Percentiles rank a stretch among this genome's conserved stretches.
Conservation (phyloP, 768 basidiomycete species). For the Ramaria rubella region DNA sequence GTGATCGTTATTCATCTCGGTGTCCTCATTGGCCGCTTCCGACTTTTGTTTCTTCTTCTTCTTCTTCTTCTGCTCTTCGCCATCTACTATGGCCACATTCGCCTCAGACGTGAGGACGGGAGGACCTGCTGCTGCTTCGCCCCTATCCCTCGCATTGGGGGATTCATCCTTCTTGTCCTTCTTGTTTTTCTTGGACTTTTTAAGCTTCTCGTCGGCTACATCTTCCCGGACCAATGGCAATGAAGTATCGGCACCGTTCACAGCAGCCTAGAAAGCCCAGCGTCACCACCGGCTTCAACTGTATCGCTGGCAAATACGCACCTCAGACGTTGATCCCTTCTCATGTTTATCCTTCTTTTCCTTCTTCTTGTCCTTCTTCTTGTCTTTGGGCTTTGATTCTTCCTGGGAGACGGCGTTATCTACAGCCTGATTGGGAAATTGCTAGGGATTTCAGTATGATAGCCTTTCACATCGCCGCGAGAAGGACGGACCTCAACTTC, state of each 20-base stretch:
- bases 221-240: background rate
- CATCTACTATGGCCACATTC: background rate
- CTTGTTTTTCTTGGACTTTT: slow-evolving; percentile 14
- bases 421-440: background rate
- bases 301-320: background rate
- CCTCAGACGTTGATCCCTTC: slow-evolving; percentile 11
- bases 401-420: background rate
- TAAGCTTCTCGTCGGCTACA: background rate
- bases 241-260: background rate
- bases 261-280: background rate
- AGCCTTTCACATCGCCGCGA: background rate
- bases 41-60: slow-evolving; percentile 25
- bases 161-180: slow-evolving; percentile 10
- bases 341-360: slow-evolving; percentile 21
- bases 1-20: slow-evolving; percentile 6
- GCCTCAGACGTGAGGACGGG: background rate
- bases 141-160: background rate
- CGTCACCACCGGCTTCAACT: background rate
- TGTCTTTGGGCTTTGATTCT: slow-evolving; percentile 9
- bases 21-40: slow-evolving; percentile 2
- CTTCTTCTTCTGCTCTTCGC: slow-evolving; percentile 6
- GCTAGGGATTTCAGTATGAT: background rate
- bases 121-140: background rate
- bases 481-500: background rate
- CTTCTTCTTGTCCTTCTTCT: slow-evolving; percentile 25